Evolutionary conservation across 805 yeast species (phyloP).

Genomic region (Grigorovia transvaalensis): DNA sequence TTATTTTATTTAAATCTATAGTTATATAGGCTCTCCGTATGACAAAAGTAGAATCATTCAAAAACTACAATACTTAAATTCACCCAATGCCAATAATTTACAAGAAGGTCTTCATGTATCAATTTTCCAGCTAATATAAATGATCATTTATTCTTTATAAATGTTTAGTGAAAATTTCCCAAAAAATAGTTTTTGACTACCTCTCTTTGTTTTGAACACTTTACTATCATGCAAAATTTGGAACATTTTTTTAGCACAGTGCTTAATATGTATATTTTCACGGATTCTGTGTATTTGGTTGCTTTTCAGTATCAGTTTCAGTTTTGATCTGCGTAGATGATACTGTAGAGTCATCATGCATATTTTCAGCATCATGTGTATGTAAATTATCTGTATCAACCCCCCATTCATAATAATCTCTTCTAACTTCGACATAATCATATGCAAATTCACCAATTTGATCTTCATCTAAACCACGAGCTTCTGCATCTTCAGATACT

Average conservation of each 20-base stretch:
- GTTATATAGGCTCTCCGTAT: background rate
- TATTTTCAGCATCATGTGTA: slow-evolving; percentile 5
- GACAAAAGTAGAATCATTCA: too few species aligned
- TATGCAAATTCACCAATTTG: slow-evolving; percentile 99
- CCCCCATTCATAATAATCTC: slow-evolving; percentile 63
- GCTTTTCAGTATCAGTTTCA: background rate
- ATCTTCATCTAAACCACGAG: slow-evolving; percentile 86
- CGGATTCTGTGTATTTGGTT: background rate
- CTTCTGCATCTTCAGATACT: slow-evolving; percentile 77
- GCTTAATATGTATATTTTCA: too few species aligned
- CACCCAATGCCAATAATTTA: too few species aligned
- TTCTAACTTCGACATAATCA: slow-evolving; percentile 91
- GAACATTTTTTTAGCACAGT: background rate
- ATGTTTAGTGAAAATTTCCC: too few species aligned
- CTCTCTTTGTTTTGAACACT: background rate
- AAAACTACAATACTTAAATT: too few species aligned
- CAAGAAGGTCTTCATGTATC: too few species aligned
- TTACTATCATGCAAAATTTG: background rate
- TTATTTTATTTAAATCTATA: background rate
- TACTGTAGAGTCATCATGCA: slow-evolving; percentile 1
- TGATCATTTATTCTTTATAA: too few species aligned
- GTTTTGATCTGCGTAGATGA: background rate
- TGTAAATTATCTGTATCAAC: slow-evolving; percentile 19
- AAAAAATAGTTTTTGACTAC: too few species aligned
- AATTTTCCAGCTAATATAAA: too few species aligned